phyloP scores from a whole-genome alignment of 495 filamentous ascomycete genomes.

The Xylaria acuta region DNA sequence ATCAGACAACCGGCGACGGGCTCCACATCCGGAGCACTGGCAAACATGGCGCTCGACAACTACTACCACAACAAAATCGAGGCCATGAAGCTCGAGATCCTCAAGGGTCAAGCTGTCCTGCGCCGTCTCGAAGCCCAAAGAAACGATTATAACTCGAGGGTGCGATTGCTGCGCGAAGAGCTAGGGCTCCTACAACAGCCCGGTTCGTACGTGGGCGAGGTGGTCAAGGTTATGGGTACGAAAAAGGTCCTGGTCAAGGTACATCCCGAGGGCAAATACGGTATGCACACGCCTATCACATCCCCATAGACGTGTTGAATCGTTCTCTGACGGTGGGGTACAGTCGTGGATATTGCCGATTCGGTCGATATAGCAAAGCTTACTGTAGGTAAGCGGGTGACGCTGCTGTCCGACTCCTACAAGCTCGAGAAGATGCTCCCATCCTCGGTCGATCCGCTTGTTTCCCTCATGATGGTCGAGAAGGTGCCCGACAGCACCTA shows the following conservation, averaged over 20 bases:
- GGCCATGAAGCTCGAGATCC: slow-evolving; percentile 99
- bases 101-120: slow-evolving; percentile 94
- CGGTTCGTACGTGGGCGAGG: slow-evolving; percentile 97
- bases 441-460: slow-evolving; percentile 94
- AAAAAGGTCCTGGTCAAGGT: slow-evolving; percentile 99
- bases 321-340: slow-evolving; percentile 22
- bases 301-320: background rate
- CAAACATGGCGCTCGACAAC: slow-evolving; percentile 94
- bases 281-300: slow-evolving; percentile 56
- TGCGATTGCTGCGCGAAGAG: slow-evolving; percentile 94
- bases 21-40: slow-evolving; percentile 39
- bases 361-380: slow-evolving; percentile 94
- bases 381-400: slow-evolving; percentile 96
- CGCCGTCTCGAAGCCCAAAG: slow-evolving; percentile 95
- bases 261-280: slow-evolving; percentile 99
- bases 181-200: slow-evolving; percentile 95
- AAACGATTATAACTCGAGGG: slow-evolving; percentile 99
- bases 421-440: slow-evolving; percentile 98
- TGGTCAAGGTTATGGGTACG: slow-evolving; percentile 99
- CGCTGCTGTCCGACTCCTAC: slow-evolving; percentile 93
- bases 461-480: slow-evolving; percentile 99
- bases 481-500: slow-evolving; percentile 99
- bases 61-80: slow-evolving; percentile 99
- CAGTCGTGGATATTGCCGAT: slow-evolving; percentile 97
- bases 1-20: slow-evolving; percentile 2